Evolutionary conservation across 106 monocot species (phyloP).

Genomic region (Dactylorhiza incarnata): DNA sequence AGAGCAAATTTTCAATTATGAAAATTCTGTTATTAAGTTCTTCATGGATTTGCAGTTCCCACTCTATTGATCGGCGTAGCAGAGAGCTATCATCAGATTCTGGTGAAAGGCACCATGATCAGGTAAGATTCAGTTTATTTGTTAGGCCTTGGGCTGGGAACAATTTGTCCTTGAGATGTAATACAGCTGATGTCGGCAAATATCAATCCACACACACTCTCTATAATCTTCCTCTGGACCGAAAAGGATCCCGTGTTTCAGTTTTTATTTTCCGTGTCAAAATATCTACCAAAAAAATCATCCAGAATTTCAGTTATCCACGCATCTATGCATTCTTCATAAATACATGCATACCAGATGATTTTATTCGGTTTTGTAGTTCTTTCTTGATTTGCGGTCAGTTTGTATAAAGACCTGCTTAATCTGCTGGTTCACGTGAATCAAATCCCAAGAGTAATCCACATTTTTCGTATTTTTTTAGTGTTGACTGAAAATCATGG

Average conservation of each 20-base stretch:
- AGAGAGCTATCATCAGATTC: conserved; percentile 66
- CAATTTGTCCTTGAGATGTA: neutral
- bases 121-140: conserved; percentile 23
- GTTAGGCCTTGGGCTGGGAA: neutral
- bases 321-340: neutral
- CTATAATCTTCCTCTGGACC: neutral
- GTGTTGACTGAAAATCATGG: neutral
- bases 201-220: neutral
- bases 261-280: neutral
- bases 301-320: neutral
- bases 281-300: neutral
- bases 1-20: neutral
- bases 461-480: neutral
- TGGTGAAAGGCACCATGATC: conserved; percentile 40
- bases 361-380: neutral
- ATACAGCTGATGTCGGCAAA: neutral
- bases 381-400: no score
- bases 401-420: neutral
- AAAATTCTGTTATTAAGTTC: neutral
- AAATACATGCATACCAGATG: neutral
- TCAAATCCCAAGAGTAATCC: neutral
- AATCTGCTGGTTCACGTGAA: neutral
- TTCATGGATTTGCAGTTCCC: conserved; percentile 19
- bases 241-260: neutral
- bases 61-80: conserved; percentile 32